Percentiles rank a stretch among this genome's conserved stretches.
These are phyloP conservation scores for Phoenix dactylifera DNA, from an alignment of 176 grass and related monocot genomes.

Conservation along the genomic window DNA sequence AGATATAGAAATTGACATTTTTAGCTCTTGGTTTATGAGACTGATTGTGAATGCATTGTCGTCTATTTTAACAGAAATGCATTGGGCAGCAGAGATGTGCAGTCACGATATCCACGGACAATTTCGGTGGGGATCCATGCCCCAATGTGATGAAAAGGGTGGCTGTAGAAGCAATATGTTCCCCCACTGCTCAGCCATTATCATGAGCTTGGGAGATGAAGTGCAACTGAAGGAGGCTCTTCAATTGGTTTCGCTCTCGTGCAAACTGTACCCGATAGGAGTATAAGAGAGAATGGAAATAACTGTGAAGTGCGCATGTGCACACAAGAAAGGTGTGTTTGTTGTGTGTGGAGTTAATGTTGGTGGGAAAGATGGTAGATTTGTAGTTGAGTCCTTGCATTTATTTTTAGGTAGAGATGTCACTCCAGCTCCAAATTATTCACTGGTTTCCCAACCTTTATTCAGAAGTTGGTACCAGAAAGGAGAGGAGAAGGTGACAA, in stretches of 20 bases:
- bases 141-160: constrained; percentile 64
- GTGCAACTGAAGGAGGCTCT: background rate
- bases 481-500: background rate
- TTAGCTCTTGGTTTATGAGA: background rate
- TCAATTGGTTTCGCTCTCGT: constrained; percentile 6
- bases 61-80: constrained; percentile 54
- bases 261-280: background rate
- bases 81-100: constrained; percentile 68
- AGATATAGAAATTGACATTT: background rate
- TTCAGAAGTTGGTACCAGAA: constrained; percentile 9
- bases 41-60: no score
- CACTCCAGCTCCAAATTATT: background rate
- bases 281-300: constrained; percentile 11
- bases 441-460: background rate
- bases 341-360: constrained; percentile 1
- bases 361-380: background rate
- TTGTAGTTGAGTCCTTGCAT: background rate
- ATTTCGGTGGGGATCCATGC: constrained; percentile 56
- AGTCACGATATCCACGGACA: constrained; percentile 54
- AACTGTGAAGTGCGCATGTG: constrained; percentile 59
- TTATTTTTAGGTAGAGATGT: background rate
- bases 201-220: constrained; percentile 12
- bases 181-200: constrained; percentile 26
- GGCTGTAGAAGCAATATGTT: constrained; percentile 73
- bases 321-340: background rate